Conservation (phyloP, 176 grass and related monocot genomes). For the Bromus sterilis region DNA sequence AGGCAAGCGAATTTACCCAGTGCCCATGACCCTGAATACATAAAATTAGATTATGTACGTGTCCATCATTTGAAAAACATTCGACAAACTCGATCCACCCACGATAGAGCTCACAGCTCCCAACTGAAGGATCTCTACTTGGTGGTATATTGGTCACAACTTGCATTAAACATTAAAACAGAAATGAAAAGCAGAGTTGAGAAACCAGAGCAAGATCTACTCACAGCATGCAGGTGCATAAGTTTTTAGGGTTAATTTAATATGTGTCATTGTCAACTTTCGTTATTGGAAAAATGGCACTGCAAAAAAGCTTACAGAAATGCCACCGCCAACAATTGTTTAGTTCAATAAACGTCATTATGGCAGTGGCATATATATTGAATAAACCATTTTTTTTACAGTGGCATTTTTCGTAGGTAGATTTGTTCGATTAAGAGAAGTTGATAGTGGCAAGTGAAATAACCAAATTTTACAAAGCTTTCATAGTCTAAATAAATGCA, state of each 20-base stretch:
- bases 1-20: constrained; percentile 96
- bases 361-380: background rate
- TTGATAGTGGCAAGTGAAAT: too few species aligned
- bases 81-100: background rate
- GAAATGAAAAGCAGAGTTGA: background rate
- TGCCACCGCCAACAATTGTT: background rate
- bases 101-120: background rate
- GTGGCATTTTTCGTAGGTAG: too few species aligned
- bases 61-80: background rate
- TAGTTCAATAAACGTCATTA: background rate
- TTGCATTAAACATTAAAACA: background rate
- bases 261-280: background rate
- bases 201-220: background rate
- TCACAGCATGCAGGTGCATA: background rate
- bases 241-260: background rate
- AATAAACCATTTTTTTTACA: background rate
- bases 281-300: background rate
- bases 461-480: too few species aligned
- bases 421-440: too few species aligned
- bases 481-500: background rate
- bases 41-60: background rate
- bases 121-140: background rate
- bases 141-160: background rate
- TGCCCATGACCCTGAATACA: constrained; percentile 80
- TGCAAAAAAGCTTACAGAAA: background rate